These are phyloP conservation scores for Coemansia sp. DNA, from an alignment of 192 early-diverging fungal genomes.

Conservation along the genomic window DNA sequence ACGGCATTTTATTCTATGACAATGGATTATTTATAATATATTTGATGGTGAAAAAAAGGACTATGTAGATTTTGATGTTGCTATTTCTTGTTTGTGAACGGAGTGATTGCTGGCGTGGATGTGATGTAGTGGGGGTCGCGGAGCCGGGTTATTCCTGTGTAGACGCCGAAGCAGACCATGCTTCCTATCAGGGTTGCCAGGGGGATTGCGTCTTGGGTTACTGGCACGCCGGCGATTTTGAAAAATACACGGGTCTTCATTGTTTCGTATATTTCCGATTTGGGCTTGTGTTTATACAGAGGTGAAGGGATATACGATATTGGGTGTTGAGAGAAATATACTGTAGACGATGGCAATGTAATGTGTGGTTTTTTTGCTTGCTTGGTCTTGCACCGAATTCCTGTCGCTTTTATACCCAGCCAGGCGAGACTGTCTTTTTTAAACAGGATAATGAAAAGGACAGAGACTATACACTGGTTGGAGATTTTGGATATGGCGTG, in stretches of 20 bases:
- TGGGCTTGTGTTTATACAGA: too few relatives aligned
- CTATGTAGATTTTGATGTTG: constrained; percentile 5
- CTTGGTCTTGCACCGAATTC: background rate
- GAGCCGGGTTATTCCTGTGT: constrained; percentile 41
- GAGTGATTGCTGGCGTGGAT: background rate
- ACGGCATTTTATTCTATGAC: background rate
- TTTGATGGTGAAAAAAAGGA: too few relatives aligned
- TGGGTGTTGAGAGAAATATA: too few relatives aligned
- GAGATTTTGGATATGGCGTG: too few relatives aligned
- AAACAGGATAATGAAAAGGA: too few relatives aligned
- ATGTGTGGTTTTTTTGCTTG: background rate
- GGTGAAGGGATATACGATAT: too few relatives aligned
- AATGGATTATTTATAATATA: background rate
- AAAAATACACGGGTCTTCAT: constrained; percentile 37
- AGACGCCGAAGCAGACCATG: constrained; percentile 30
- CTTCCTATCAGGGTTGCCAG: constrained; percentile 19
- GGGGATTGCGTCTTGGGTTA: constrained; percentile 41
- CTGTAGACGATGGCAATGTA: too few relatives aligned
- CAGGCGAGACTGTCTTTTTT: background rate
- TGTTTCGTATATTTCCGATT: background rate
- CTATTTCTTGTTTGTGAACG: background rate
- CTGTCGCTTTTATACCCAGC: background rate
- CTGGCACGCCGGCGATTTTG: constrained; percentile 37
- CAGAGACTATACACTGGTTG: too few relatives aligned
- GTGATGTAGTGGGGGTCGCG: constrained; percentile 44